phyloP scores from a whole-genome alignment of 164 flowering plant species.

The Stephania yunnanensis region DNA sequence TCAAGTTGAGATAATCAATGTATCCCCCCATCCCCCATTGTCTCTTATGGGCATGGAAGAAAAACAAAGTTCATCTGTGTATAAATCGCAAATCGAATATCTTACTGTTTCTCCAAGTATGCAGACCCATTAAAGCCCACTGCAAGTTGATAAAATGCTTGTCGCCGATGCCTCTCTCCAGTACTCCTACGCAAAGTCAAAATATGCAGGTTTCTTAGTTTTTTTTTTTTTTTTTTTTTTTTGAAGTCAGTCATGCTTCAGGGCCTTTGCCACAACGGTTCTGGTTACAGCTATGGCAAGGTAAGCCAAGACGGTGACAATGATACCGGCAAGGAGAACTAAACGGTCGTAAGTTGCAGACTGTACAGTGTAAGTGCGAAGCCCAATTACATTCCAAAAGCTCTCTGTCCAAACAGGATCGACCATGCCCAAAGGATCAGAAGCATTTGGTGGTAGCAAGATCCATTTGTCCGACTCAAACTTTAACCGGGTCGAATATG shows the following conservation, averaged over 20 bases:
- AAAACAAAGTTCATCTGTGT: neutral
- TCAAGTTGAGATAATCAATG: neutral
- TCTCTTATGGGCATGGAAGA: conserved; percentile 1
- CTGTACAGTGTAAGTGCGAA: conserved; percentile 62
- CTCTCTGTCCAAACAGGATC: conserved; percentile 98
- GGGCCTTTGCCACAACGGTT: conserved; percentile 49
- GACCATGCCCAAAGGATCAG: conserved; percentile 57
- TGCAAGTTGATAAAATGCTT: too few species aligned
- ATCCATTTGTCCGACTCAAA: conserved; percentile 60
- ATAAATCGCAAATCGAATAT: neutral
- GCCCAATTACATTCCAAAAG: conserved; percentile 67
- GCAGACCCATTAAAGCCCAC: neutral
- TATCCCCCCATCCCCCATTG: neutral
- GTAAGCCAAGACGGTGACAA: conserved; percentile 54
- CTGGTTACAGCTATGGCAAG: conserved; percentile 36
- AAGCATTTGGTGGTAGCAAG: conserved; percentile 50
- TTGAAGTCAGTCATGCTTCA: conserved; percentile 58
- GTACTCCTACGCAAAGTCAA: neutral
- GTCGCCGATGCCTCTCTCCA: neutral
- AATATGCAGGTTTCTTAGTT: neutral
- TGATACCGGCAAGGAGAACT: conserved; percentile 52
- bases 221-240: neutral
- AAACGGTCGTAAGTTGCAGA: conserved; percentile 45
- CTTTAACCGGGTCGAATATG: conserved; percentile 84
- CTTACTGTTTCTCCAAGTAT: neutral